phyloP scores from a whole-genome alignment of 179 eudicot genomes.

The Beta corolliflora region DNA sequence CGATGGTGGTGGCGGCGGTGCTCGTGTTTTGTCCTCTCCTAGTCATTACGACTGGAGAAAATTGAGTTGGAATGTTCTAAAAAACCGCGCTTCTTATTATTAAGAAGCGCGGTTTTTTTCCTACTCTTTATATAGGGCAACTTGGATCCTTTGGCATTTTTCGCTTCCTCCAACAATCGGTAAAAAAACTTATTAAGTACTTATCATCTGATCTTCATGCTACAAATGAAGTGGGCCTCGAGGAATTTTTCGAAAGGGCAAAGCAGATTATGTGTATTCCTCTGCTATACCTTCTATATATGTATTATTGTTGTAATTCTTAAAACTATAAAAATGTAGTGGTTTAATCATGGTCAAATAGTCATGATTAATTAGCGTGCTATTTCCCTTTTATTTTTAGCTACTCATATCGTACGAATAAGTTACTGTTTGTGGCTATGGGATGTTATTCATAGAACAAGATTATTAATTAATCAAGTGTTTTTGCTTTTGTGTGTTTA shows the following conservation, averaged over 20 bases:
- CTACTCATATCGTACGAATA: not conserved
- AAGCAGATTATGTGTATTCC: constrained; percentile 42
- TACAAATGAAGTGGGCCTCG: constrained; percentile 49
- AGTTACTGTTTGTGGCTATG: not conserved
- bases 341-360: not conserved
- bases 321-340: not conserved
- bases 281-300: constrained; percentile 19
- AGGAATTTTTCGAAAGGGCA: constrained; percentile 43
- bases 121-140: constrained; percentile 38
- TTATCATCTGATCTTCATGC: constrained; percentile 25
- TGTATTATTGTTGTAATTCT: not conserved
- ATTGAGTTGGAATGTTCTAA: constrained; percentile 20
- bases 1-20: constrained; percentile 8
- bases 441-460: not conserved
- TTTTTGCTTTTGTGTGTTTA: not conserved
- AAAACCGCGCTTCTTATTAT: not conserved
- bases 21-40: constrained; percentile 29
- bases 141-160: constrained; percentile 54
- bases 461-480: not conserved
- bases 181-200: not conserved
- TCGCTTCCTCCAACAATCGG: constrained; percentile 27
- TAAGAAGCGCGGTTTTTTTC: constrained; percentile 10
- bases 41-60: constrained; percentile 19
- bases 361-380: not conserved
- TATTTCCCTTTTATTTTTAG: not conserved